A percentile compares a stretch with the other conserved stretches of the same genome.
These are phyloP conservation scores for Acanthamoeba triangularis DNA, from an alignment of 208 protist species.

Conservation along the genomic window DNA sequence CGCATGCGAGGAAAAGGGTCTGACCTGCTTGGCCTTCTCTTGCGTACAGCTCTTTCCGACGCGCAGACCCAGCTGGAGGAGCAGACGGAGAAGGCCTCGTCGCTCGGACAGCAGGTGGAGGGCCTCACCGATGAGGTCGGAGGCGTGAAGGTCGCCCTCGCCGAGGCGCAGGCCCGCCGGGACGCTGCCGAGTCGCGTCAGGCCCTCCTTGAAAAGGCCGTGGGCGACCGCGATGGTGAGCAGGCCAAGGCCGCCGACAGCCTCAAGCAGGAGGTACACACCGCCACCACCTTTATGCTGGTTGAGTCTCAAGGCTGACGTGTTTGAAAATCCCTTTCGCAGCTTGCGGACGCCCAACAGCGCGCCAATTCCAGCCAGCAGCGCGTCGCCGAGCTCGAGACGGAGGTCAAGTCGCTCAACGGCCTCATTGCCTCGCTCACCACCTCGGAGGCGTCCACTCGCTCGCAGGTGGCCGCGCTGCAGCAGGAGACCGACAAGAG, in stretches of 20 bases:
- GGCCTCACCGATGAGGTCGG: constrained; percentile 19
- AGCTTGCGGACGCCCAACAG: constrained; percentile 29
- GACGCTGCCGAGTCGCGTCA: constrained; percentile 34
- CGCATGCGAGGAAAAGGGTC: too few relatives aligned
- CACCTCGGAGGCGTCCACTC: constrained; percentile 2
- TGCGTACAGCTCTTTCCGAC: not conserved
- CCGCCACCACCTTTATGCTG: too few relatives aligned
- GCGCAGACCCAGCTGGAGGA: constrained; percentile 43
- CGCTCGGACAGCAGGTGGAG: constrained; percentile 31
- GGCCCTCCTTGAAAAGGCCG: constrained; percentile 43
- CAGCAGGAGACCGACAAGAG: constrained; percentile 53
- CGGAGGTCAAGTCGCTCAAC: constrained; percentile 30
- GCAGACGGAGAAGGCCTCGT: constrained; percentile 58
- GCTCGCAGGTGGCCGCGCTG: not conserved
- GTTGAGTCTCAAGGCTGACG: not conserved
- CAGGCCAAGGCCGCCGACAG: constrained; percentile 11
- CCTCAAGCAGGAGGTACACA: not conserved
- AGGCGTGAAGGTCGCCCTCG: not conserved
- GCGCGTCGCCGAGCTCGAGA: constrained; percentile 13
- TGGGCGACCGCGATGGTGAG: not conserved
- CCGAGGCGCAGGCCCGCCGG: constrained; percentile 33
- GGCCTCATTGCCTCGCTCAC: not conserved
- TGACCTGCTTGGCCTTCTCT: not conserved
- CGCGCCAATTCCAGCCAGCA: not conserved
- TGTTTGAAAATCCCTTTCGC: not conserved